These are phyloP conservation scores for Theobroma cacao DNA, from an alignment of 345 rosid species.

Conservation along the genomic window DNA sequence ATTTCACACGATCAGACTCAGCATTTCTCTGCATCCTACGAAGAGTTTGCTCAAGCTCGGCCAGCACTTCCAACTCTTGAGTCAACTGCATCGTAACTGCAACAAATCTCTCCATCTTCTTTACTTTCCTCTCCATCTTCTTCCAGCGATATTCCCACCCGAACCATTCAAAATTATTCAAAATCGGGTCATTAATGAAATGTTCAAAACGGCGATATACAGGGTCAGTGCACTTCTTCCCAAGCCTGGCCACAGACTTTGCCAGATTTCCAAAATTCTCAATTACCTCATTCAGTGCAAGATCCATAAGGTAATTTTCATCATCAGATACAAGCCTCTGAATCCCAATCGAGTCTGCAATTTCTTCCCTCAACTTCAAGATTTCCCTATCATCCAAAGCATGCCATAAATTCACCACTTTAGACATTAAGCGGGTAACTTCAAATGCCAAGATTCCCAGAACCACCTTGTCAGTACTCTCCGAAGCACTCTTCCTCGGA, in stretches of 20 bases:
- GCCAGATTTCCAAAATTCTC: constrained; percentile 43
- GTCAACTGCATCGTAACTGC: constrained; percentile 45
- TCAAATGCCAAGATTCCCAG: constrained; percentile 63
- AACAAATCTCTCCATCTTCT: constrained; percentile 60
- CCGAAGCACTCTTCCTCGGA: constrained; percentile 33
- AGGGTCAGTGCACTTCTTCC: constrained; percentile 48
- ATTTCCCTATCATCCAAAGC: constrained; percentile 45
- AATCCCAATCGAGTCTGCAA: constrained; percentile 41
- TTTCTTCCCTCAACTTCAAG: constrained; percentile 40
- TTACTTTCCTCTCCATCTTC: constrained; percentile 72
- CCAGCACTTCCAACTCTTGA: constrained; percentile 59
- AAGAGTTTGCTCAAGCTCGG: constrained; percentile 63
- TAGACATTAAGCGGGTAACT: constrained; percentile 54
- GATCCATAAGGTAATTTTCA: constrained; percentile 49
- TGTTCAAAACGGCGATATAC: constrained; percentile 39
- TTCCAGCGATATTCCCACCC: constrained; percentile 51
- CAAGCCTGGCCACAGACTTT: constrained; percentile 46
- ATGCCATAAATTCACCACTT: constrained; percentile 52
- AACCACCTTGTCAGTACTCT: constrained; percentile 32
- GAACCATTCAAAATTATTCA: constrained; percentile 44
- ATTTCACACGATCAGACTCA: constrained; percentile 32
- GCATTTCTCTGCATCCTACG: constrained; percentile 49
- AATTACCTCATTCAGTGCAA: constrained; percentile 51
- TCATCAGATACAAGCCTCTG: constrained; percentile 49
- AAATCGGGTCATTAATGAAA: constrained; percentile 44